Conservation (phyloP, 345 rosid genomes). For the Citrus cavaleriei region DNA sequence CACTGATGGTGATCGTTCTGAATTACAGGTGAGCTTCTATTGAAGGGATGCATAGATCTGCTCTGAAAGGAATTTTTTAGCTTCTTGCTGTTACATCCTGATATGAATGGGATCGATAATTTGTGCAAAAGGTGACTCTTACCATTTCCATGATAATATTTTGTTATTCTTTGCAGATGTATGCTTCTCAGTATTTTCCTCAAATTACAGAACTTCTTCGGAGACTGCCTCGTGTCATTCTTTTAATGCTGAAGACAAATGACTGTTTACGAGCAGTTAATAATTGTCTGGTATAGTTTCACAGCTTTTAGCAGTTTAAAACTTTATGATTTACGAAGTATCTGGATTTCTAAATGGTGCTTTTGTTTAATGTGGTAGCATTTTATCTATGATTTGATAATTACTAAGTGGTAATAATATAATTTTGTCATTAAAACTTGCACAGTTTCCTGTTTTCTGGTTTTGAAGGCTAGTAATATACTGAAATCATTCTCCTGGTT, state of each 20-base stretch:
- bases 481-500: background rate
- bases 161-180: slow-evolving; percentile 50
- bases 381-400: background rate
- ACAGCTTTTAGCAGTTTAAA: background rate
- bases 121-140: background rate
- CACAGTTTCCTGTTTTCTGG: background rate
- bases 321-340: background rate
- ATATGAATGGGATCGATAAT: background rate
- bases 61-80: background rate
- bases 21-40: slow-evolving; percentile 59
- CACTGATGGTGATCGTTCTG: slow-evolving; percentile 61
- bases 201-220: slow-evolving; percentile 91
- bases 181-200: slow-evolving; percentile 84
- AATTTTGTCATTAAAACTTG: background rate
- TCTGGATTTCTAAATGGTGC: background rate
- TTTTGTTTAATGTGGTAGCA: background rate
- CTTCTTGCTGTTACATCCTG: slow-evolving; percentile 1
- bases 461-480: background rate
- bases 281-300: slow-evolving; percentile 54
- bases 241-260: slow-evolving; percentile 87
- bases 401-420: background rate
- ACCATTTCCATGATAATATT: background rate
- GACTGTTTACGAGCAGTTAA: slow-evolving; percentile 92
- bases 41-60: background rate
- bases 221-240: slow-evolving; percentile 87